Percentiles rank a stretch among this genome's conserved stretches.
Evolutionary conservation across 225 moss, liverwort and hornwort species (phyloP).

Genomic region (Bryoerythrophyllum caledonicum): DNA sequence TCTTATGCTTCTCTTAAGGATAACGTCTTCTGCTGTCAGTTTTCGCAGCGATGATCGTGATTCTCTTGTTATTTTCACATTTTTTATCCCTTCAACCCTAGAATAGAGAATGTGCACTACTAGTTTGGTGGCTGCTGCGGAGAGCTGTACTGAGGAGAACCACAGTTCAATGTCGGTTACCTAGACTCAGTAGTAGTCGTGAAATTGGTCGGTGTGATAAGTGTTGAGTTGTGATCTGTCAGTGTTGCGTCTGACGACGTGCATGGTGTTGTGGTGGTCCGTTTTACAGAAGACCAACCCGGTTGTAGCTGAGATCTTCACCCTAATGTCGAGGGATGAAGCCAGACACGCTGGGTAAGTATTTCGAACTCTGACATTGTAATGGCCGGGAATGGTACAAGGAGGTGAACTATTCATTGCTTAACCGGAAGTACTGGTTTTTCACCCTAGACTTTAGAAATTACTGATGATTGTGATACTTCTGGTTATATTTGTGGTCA

Average conservation of each 20-base stretch:
- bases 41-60: background rate
- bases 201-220: background rate
- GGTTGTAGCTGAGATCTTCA: slow-evolving; percentile 89
- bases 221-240: background rate
- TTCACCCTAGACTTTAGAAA: too few relatives aligned
- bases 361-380: too few relatives aligned
- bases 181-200: background rate
- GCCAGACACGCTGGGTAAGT: slow-evolving; percentile 90
- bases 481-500: background rate
- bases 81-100: background rate
- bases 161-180: background rate
- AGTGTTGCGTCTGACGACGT: background rate
- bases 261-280: background rate
- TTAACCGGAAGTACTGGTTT: too few relatives aligned
- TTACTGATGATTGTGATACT: too few relatives aligned
- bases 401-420: too few relatives aligned
- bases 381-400: background rate
- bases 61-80: too few relatives aligned
- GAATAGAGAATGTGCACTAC: background rate
- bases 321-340: slow-evolving; percentile 96
- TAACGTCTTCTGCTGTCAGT: background rate
- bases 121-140: background rate
- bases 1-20: background rate
- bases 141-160: background rate
- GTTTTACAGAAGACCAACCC: slow-evolving; percentile 88